Evolutionary conservation across 1,139 yeast genomes (phyloP), one percentile per base, ranked within the genome.

Genomic region (Meyerozyma sp.): DNA sequence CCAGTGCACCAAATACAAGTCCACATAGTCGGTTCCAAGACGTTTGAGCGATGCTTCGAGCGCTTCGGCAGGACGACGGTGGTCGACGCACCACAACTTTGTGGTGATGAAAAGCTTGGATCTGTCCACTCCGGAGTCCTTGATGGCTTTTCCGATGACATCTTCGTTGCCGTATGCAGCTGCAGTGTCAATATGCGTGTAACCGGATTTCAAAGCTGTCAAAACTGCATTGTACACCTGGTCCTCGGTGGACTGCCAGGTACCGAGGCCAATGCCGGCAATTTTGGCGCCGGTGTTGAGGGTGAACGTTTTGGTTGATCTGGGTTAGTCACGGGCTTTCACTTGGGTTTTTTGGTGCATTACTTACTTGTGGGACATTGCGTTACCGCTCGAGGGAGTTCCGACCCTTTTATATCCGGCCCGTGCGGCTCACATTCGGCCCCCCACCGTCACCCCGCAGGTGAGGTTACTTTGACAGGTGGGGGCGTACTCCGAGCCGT

Each of bases 1-100:
- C 96, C 95, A 89, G 66, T 91, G 97, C 58, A 88, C 77, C 60
- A 90, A 74, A 62, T 83, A 84, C 54, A 90, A 71, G 61, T 90
- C 97, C 46, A 90, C 82, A 56, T 90, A 90, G 44, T 86, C 95
- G 53, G 86, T 66, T 2, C 84, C 84, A 53, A 90, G 70, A 57
- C 81, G 80, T 54, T 75, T 60, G 57, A 90, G 73, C 3, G 94
- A 82, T 41, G 61, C 66, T 41, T 82, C 77, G 45, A 89, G 66
- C 7, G 85, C 87, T 36, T 61, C 70, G 39, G 65, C 82, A 23
- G 82, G 83, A 43, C 79, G 68, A 53, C 74, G 71, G 57, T 84
- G 90, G 57, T 77, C 81, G 32, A 82, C 66, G 47, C 82, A 76
- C 87, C 90, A 84, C 51, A 88, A 70, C 63, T 89, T 89, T 52